Evolutionary conservation across 192 early-diverging fungal species (phyloP).

Genomic region (Chytriomyces hyalinus): DNA sequence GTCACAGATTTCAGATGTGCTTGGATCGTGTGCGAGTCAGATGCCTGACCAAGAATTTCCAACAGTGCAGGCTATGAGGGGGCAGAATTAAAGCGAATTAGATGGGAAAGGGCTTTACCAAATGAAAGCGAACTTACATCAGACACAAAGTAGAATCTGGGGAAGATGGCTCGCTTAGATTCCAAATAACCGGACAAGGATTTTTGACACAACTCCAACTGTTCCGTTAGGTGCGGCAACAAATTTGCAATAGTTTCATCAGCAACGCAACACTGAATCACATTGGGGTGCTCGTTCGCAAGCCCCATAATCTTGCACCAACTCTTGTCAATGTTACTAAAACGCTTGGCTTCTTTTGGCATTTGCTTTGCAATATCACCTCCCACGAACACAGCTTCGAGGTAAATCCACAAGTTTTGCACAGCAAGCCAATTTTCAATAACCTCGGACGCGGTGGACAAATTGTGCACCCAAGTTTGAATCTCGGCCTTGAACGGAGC

Average conservation of each 20-base stretch:
- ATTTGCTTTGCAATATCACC: conserved; percentile 74
- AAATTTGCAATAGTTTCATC: conserved; percentile 71
- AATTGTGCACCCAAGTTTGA: conserved; percentile 70
- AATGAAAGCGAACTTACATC: conserved; percentile 31
- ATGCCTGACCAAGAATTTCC: conserved; percentile 69
- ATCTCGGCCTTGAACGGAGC: conserved; percentile 68
- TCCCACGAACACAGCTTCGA: conserved; percentile 71
- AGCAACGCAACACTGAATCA: conserved; percentile 67
- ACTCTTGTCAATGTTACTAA: conserved; percentile 70
- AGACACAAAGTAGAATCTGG: conserved; percentile 69
- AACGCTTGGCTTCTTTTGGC: conserved; percentile 72
- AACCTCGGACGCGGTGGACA: conserved; percentile 68
- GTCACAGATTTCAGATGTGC: conserved; percentile 66
- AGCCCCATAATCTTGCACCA: conserved; percentile 73
- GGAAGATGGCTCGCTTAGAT: conserved; percentile 69
- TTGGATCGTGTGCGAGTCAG: conserved; percentile 71
- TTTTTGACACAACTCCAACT: conserved; percentile 70
- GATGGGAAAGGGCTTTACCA: too few species aligned
- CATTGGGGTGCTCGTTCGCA: conserved; percentile 71
- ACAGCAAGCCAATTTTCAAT: conserved; percentile 72
- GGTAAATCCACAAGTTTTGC: conserved; percentile 72
- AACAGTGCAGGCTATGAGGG: conserved; percentile 53
- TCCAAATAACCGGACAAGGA: conserved; percentile 68
- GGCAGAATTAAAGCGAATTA: background rate
- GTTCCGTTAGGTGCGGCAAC: conserved; percentile 66